phyloP scores from a whole-genome alignment of 164 flowering plant species.

The Stephania cephalantha region DNA sequence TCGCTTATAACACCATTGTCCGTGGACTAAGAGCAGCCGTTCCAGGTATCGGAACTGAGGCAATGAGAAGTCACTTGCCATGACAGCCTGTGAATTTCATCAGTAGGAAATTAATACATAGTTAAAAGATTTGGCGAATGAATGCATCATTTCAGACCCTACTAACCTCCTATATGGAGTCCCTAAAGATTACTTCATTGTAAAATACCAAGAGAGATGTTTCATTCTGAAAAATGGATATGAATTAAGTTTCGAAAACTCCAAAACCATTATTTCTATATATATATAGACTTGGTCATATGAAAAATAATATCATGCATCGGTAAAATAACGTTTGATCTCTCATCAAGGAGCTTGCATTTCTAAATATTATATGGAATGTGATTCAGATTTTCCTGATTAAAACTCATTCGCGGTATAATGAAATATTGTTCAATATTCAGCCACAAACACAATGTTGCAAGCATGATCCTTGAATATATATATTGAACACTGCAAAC shows the following conservation, averaged over 20 bases:
- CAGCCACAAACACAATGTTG: background rate
- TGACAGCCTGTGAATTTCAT: slow-evolving; percentile 44
- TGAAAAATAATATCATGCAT: too few species aligned
- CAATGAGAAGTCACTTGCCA: slow-evolving; percentile 65
- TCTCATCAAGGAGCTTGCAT: background rate
- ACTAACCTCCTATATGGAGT: background rate
- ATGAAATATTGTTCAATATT: too few species aligned
- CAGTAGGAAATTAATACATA: background rate
- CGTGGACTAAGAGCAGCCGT: slow-evolving; percentile 56
- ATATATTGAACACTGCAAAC: background rate
- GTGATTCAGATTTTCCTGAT: background rate
- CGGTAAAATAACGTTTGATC: background rate
- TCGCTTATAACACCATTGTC: slow-evolving; percentile 72
- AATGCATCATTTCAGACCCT: too few species aligned
- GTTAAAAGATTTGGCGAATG: background rate
- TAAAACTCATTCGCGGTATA: background rate
- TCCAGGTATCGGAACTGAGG: slow-evolving; percentile 52
- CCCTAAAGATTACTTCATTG: background rate
- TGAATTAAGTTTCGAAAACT: background rate
- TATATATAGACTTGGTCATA: background rate
- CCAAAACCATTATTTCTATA: background rate
- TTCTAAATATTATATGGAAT: background rate
- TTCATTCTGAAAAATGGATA: background rate
- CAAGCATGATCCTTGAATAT: background rate
- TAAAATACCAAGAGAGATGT: background rate